Percentiles rank a stretch among this genome's conserved stretches.
phyloP scores from a whole-genome alignment of 2,329 filamentous ascomycete genomes.

The Botrytis byssoidea region DNA sequence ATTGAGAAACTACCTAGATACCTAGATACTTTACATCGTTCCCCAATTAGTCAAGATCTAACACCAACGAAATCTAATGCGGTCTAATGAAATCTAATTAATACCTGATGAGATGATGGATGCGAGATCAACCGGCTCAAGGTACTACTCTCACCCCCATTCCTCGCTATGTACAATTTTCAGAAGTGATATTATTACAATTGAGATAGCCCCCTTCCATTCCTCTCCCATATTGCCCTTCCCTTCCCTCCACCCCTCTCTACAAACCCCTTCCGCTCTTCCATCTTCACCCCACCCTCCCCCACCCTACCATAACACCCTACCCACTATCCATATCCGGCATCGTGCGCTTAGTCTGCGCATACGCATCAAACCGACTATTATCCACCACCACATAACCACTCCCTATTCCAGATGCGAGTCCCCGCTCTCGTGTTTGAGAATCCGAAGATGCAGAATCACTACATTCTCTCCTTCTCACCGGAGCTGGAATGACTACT shows the following conservation, averaged over 20 bases:
- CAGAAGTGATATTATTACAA: neutral
- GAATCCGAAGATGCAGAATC: neutral
- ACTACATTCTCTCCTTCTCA: too few relatives aligned
- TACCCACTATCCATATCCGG: neutral
- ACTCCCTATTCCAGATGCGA: neutral
- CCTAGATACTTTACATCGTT: neutral
- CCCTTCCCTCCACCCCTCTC: too few relatives aligned
- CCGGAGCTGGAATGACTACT: neutral
- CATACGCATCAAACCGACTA: constrained; percentile 26
- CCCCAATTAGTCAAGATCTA: neutral
- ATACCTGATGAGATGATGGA: neutral
- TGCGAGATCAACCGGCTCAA: neutral
- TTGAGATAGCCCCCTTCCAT: neutral
- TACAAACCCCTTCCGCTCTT: neutral
- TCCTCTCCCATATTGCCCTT: too few relatives aligned
- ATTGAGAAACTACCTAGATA: too few relatives aligned
- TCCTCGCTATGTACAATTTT: neutral
- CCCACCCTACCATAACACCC: neutral
- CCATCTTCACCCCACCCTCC: too few relatives aligned
- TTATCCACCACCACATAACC: constrained; percentile 32
- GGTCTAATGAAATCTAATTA: neutral
- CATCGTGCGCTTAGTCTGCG: constrained; percentile 24
- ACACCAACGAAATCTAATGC: too few relatives aligned
- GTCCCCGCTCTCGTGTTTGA: neutral
- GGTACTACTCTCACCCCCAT: neutral